These are phyloP conservation scores for Hypoxylon crocopeplum DNA, from an alignment of 495 filamentous ascomycete species.

Conservation along the genomic window DNA sequence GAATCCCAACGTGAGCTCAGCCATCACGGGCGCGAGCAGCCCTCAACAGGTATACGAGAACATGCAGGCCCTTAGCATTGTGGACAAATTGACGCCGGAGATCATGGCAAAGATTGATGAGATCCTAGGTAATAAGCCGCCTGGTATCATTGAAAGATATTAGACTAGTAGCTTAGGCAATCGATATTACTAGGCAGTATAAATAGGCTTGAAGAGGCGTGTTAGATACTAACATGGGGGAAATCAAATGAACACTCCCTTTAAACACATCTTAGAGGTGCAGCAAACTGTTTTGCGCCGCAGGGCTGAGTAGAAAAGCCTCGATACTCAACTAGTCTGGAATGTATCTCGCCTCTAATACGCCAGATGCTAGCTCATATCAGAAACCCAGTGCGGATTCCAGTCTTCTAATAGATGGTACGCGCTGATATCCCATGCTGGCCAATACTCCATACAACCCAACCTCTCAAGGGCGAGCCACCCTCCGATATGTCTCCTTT, in stretches of 20 bases:
- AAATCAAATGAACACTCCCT: too few relatives aligned
- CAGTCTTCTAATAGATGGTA: neutral
- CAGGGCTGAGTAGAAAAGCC: too few relatives aligned
- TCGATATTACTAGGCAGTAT: too few relatives aligned
- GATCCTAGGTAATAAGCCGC: constrained; percentile 69
- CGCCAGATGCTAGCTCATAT: neutral
- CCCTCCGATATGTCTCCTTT: constrained; percentile 9
- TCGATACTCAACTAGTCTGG: too few relatives aligned
- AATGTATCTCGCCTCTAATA: too few relatives aligned
- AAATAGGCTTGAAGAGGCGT: too few relatives aligned
- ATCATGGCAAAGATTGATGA: constrained; percentile 74
- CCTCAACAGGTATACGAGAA: constrained; percentile 78
- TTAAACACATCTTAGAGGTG: too few relatives aligned
- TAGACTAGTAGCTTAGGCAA: constrained; percentile 20
- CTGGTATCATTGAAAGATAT: constrained; percentile 44
- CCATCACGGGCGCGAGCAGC: constrained; percentile 78
- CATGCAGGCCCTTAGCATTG: constrained; percentile 64
- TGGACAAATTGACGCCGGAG: constrained; percentile 69
- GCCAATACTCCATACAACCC: constrained; percentile 20
- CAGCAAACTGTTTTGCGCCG: too few relatives aligned
- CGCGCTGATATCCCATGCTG: constrained; percentile 3
- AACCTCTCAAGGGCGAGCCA: neutral
- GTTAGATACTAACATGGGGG: too few relatives aligned
- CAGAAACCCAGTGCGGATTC: constrained; percentile 8
- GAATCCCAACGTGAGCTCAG: constrained; percentile 74